phyloP scores from a whole-genome alignment of 2,329 filamentous ascomycete species.

The Alternaria gaisen region DNA sequence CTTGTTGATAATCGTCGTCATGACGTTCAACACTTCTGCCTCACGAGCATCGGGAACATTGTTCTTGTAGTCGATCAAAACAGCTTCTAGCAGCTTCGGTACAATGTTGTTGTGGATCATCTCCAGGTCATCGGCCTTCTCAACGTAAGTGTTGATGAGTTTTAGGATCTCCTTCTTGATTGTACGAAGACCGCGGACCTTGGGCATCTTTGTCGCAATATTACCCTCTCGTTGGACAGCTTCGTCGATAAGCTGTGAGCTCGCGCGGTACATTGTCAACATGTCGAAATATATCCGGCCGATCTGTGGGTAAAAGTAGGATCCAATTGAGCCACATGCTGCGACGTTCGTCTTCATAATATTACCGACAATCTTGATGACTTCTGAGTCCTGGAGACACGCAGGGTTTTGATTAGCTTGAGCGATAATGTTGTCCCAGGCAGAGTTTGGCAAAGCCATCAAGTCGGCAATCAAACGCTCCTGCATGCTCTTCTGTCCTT shows the following conservation, averaged over 20 bases:
- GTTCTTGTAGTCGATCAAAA: constrained; percentile 94
- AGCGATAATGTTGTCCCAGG: constrained; percentile 95
- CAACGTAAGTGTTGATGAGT: constrained; percentile 96
- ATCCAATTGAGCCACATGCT: constrained; percentile 94
- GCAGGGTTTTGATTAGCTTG: constrained; percentile 84
- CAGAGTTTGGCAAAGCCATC: constrained; percentile 91
- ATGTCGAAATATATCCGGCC: constrained; percentile 98
- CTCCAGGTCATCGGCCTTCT: constrained; percentile 95
- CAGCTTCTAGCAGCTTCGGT: constrained; percentile 91
- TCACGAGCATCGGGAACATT: constrained; percentile 96
- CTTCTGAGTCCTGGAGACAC: constrained; percentile 89
- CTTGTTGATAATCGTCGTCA: constrained; percentile 97
- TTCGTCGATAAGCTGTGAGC: constrained; percentile 95
- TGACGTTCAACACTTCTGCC: constrained; percentile 94
- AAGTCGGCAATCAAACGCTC: constrained; percentile 89
- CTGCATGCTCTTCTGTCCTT: constrained; percentile 93
- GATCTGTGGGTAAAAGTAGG: constrained; percentile 98
- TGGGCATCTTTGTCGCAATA: constrained; percentile 96
- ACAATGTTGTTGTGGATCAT: constrained; percentile 95
- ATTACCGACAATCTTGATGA: constrained; percentile 98
- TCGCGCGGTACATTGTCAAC: constrained; percentile 98
- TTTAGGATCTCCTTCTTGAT: constrained; percentile 99
- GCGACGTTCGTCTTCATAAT: constrained; percentile 99
- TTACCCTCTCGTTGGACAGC: constrained; percentile 89
- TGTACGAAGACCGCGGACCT: constrained; percentile 90